Evolutionary conservation across 331 rosid species (phyloP).

Genomic region (Stylosanthes scabra): DNA sequence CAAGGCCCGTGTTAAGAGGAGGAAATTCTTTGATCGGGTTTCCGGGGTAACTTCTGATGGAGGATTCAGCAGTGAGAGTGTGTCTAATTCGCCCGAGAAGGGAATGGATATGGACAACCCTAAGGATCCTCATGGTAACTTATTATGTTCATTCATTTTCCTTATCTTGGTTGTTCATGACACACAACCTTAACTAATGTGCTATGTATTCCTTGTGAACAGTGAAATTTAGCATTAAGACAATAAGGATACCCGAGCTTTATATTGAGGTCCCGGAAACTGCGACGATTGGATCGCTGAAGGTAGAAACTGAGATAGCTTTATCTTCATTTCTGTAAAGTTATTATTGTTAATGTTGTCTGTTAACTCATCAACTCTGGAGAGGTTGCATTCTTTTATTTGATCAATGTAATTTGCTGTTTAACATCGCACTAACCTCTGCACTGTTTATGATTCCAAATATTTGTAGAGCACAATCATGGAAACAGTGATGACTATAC

Average conservation of each 20-base stretch:
- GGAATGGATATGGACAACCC: conserved; percentile 48
- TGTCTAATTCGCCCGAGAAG: conserved; percentile 80
- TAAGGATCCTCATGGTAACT: conserved; percentile 74
- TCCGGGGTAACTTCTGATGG: conserved; percentile 78
- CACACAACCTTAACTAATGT: conserved; percentile 31
- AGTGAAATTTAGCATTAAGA: conserved; percentile 85
- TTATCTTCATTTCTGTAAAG: not conserved
- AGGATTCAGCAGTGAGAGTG: conserved; percentile 94
- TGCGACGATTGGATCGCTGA: conserved; percentile 79
- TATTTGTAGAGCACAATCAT: conserved; percentile 64
- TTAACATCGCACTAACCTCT: conserved; percentile 8
- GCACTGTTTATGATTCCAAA: conserved; percentile 19
- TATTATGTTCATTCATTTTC: conserved; percentile 17
- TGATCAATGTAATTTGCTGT: not conserved
- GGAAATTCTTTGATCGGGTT: conserved; percentile 67
- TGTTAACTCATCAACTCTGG: not conserved
- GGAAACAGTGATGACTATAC: conserved; percentile 74
- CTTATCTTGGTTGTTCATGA: conserved; percentile 31
- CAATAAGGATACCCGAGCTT: conserved; percentile 87
- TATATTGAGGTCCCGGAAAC: conserved; percentile 89
- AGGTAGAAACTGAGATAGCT: conserved; percentile 54
- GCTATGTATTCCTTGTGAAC: conserved; percentile 46
- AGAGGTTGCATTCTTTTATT: not conserved
- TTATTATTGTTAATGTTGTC: conserved; percentile 22
- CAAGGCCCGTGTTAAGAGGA: conserved; percentile 65